A percentile compares a stretch with the other conserved stretches of the same genome.
These are phyloP conservation scores for Pseudocercospora eumusae DNA, from an alignment of 2,329 filamentous ascomycete species.

Conservation along the genomic window DNA sequence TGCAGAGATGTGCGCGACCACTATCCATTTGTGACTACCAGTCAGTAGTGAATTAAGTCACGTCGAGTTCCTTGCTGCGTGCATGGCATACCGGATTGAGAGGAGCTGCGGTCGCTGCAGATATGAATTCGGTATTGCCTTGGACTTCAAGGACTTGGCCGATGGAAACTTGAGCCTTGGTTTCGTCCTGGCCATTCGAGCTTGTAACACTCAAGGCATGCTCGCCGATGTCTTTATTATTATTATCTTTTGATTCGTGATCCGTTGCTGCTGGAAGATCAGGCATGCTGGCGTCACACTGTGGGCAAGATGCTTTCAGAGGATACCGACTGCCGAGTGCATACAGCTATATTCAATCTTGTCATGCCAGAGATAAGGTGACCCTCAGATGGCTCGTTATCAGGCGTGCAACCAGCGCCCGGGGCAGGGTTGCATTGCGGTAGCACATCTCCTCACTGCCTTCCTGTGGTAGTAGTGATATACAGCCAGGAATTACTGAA, in stretches of 20 bases:
- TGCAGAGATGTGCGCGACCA: constrained; percentile 17
- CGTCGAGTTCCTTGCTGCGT: background rate
- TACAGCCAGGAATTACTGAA: background rate
- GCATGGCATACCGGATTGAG: constrained; percentile 10
- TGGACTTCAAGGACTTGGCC: constrained; percentile 19
- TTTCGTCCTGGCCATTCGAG: constrained; percentile 13
- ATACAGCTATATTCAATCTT: background rate
- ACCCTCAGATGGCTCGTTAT: constrained; percentile 3
- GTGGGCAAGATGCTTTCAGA: no score
- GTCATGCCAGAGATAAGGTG: background rate
- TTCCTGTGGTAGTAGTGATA: background rate
- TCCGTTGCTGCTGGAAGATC: constrained; percentile 1
- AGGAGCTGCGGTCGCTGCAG: constrained; percentile 15
- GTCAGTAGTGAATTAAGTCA: background rate
- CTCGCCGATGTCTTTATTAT: constrained; percentile 10
- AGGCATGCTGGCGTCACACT: background rate
- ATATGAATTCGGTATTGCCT: constrained; percentile 18
- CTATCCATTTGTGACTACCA: background rate
- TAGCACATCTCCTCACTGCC: constrained; percentile 14
- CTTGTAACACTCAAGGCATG: constrained; percentile 11
- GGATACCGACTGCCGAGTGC: background rate
- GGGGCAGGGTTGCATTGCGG: constrained; percentile 14
- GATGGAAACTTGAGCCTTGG: constrained; percentile 11
- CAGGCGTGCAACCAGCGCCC: constrained; percentile 1
- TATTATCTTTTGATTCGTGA: background rate